Evolutionary conservation across 257 asterid genomes (phyloP).

Genomic region (Solanum pinnatisectum): DNA sequence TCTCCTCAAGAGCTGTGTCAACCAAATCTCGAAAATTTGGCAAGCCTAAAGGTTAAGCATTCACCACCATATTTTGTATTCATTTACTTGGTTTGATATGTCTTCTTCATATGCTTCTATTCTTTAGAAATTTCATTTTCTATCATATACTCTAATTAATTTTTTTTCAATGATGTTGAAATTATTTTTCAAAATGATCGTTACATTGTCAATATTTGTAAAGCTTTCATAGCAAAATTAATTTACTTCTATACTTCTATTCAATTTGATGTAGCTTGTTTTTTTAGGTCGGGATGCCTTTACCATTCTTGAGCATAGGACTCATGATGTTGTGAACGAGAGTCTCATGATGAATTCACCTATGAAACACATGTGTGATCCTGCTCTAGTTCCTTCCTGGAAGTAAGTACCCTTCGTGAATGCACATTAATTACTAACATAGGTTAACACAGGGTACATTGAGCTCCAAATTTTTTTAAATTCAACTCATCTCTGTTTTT

Average conservation of each 20-base stretch:
- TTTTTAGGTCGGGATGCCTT: constrained; percentile 22
- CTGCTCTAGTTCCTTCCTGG: constrained; percentile 44
- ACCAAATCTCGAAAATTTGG: background rate
- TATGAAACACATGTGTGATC: constrained; percentile 5
- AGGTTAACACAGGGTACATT: background rate
- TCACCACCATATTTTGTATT: too few relatives aligned
- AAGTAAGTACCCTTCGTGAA: constrained; percentile 29
- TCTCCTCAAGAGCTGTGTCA: background rate
- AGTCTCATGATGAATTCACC: constrained; percentile 3
- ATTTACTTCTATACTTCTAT: background rate
- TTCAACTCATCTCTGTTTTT: background rate
- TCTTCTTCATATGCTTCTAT: background rate
- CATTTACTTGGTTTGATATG: background rate
- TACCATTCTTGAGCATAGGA: background rate
- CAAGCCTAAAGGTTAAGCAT: too few relatives aligned
- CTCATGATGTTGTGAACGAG: constrained; percentile 4
- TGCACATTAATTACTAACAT: background rate
- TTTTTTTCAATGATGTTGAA: background rate
- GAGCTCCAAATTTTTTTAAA: background rate
- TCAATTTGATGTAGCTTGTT: background rate
- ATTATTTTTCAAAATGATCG: background rate
- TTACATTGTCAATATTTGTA: background rate
- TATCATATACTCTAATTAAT: background rate
- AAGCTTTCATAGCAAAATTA: background rate
- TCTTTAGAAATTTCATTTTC: background rate